These are phyloP conservation scores for Ustulina deusta DNA, from an alignment of 2,329 filamentous ascomycete genomes.

Conservation along the genomic window DNA sequence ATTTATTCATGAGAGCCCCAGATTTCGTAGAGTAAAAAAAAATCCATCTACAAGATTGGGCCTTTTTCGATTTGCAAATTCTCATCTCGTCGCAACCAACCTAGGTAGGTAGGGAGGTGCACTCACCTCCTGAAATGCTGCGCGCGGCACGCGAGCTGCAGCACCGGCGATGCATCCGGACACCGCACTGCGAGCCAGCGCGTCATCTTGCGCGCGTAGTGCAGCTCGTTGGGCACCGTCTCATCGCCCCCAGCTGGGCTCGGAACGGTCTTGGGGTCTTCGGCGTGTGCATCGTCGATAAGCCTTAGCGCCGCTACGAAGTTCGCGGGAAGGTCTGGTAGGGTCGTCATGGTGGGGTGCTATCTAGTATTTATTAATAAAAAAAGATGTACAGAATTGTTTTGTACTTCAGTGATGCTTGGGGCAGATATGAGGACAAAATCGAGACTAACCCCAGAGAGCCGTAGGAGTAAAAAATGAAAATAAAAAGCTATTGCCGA, in stretches of 20 bases:
- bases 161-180: conserved; percentile 71
- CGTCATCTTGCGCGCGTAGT: conserved; percentile 86
- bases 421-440: neutral
- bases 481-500: neutral
- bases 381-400: neutral
- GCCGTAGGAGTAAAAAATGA: neutral
- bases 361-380: neutral
- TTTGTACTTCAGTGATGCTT: neutral
- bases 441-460: neutral
- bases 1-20: too few relatives aligned
- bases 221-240: conserved; percentile 77
- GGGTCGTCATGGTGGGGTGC: conserved; percentile 28
- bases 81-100: neutral
- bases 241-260: conserved; percentile 50
- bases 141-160: conserved; percentile 82
- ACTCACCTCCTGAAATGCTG: conserved; percentile 80
- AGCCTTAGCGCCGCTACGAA: conserved; percentile 68
- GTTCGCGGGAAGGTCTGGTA: conserved; percentile 54
- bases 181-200: conserved; percentile 72
- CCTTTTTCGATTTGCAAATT: neutral
- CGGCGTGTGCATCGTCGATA: conserved; percentile 79
- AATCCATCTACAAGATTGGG: neutral
- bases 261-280: conserved; percentile 71
- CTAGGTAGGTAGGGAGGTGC: neutral
- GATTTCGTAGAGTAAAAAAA: neutral